Evolutionary conservation across 2,329 filamentous ascomycete genomes (phyloP), one percentile per base, ranked within the genome.

Genomic region (Beauveria pseudobassiana): DNA sequence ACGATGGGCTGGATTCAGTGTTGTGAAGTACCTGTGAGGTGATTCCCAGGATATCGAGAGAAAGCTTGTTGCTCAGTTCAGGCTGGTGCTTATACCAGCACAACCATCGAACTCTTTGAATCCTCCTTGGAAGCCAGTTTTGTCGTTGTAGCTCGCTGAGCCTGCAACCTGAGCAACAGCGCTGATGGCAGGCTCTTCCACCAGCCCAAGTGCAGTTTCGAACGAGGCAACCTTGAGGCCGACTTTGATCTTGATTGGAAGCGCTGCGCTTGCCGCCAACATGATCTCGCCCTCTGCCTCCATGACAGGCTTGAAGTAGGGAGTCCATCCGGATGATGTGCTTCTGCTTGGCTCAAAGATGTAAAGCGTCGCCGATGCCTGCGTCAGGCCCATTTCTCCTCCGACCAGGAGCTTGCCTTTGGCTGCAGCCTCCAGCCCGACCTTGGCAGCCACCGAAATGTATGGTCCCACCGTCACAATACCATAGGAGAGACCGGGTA

Each of bases 161-260:
- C 55, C 68, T 3, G 67, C 64, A 3, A 64, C 63, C 51, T 67
- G 64, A 1, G 68, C 69, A 1, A 54, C 50, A 8, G 61, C 67
- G 51, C 65, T 70, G 65, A 72, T 65, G 16, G 67, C 69, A 3
- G 71, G 70, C 64, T 71, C 69, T 45, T 70, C 67, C 20, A 69
- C 54, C 3, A 72, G 40, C 1, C 67, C 68, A 8, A 69, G 62
- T 5, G 63, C 63, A 38, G 63, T 65, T 5, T 68, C 63, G 53
- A 65, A 70, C 3, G 50, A 54, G 16, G 58, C 57, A 22, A 72
- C 65, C 48, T 67, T 63, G 34, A 70, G 34, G 30, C 67, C 67
- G 49, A 64, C 67, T 38, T 69, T 65, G 45, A 73, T 45, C 22
- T 65, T 67, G 18, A 73, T 55, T 7, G 72, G 71, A 20, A 73